Conservation (phyloP, 2,329 filamentous ascomycete species). For the Acarospora socialis region DNA sequence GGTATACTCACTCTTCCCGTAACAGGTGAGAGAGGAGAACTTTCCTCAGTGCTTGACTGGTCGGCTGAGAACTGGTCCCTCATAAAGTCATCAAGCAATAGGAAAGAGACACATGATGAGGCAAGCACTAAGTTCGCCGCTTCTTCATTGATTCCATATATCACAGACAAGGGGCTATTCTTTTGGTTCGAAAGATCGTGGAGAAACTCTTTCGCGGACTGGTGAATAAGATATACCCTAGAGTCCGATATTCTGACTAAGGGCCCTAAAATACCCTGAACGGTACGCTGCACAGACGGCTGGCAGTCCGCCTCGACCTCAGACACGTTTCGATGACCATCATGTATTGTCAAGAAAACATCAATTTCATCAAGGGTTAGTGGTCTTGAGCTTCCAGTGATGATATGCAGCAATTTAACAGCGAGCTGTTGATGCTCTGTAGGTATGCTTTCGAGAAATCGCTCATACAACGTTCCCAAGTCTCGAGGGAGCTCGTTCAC, state of each 20-base stretch:
- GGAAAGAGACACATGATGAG: constrained; percentile 11
- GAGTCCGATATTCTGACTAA: constrained; percentile 21
- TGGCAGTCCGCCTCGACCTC: constrained; percentile 16
- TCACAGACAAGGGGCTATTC: constrained; percentile 5
- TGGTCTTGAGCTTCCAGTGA: constrained; percentile 23
- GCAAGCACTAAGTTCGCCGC: constrained; percentile 8
- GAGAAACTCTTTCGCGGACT: constrained; percentile 26
- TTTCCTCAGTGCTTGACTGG: constrained; percentile 7
- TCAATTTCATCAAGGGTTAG: constrained; percentile 24
- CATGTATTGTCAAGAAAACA: constrained; percentile 19
- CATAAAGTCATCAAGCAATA: constrained; percentile 24
- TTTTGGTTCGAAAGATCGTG: constrained; percentile 8
- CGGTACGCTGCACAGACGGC: constrained; percentile 18
- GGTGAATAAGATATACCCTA: constrained; percentile 24
- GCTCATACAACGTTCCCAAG: constrained; percentile 20
- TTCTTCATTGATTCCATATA: no score
- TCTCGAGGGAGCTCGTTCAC: constrained; percentile 20
- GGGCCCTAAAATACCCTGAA: constrained; percentile 22
- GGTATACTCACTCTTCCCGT: no score
- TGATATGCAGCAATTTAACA: constrained; percentile 19
- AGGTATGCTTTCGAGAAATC: constrained; percentile 20
- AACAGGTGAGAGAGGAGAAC: no score
- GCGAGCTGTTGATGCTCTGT: constrained; percentile 16
- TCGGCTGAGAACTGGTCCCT: constrained; percentile 18
- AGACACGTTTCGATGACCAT: constrained; percentile 15